Conservation (phyloP, 208 protist species). For the Trypanosoma congolense region DNA sequence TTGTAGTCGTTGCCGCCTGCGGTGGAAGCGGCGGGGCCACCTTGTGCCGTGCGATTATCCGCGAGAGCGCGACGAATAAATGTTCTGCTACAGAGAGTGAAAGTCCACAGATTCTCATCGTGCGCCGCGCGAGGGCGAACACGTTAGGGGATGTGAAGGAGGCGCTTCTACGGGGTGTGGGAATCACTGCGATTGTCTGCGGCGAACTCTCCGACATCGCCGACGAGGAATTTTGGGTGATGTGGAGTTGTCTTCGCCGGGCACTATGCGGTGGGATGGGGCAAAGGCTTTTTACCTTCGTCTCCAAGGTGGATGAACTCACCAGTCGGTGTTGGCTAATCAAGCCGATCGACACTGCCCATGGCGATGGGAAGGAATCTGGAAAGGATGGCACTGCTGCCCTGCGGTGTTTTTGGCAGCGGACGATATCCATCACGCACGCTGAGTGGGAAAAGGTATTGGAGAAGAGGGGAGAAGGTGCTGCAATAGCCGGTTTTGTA, state of each 20-base stretch:
- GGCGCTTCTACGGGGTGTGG: slow-evolving; percentile 24
- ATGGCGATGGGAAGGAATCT: background rate
- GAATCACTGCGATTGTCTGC: slow-evolving; percentile 33
- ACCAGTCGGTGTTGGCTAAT: slow-evolving; percentile 3
- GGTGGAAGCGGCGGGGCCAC: slow-evolving; percentile 28
- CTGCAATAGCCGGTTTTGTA: slow-evolving; percentile 6
- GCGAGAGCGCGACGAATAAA: slow-evolving; percentile 4
- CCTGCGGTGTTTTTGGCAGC: background rate
- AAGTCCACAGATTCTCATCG: slow-evolving; percentile 21
- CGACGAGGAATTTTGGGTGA: slow-evolving; percentile 24
- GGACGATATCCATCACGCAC: background rate
- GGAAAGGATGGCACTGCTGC: background rate
- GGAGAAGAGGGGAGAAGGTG: background rate
- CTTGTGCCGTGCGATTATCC: slow-evolving; percentile 18
- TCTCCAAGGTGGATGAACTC: slow-evolving; percentile 54
- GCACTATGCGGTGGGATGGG: slow-evolving; percentile 3
- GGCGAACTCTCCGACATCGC: slow-evolving; percentile 39
- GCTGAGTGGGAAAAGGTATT: slow-evolving; percentile 4
- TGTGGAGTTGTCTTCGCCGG: slow-evolving; percentile 26
- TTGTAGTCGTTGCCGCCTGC: slow-evolving; percentile 25
- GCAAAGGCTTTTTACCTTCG: slow-evolving; percentile 33
- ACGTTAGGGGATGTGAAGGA: slow-evolving; percentile 30
- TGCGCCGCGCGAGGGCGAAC: slow-evolving; percentile 20
- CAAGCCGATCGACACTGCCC: background rate
- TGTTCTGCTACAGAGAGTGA: slow-evolving; percentile 11